A percentile compares a stretch with the other conserved stretches of the same genome.
These are phyloP conservation scores for Spizellomyces sp. DNA, from an alignment of 192 early-diverging fungal genomes.

Conservation along the genomic window DNA sequence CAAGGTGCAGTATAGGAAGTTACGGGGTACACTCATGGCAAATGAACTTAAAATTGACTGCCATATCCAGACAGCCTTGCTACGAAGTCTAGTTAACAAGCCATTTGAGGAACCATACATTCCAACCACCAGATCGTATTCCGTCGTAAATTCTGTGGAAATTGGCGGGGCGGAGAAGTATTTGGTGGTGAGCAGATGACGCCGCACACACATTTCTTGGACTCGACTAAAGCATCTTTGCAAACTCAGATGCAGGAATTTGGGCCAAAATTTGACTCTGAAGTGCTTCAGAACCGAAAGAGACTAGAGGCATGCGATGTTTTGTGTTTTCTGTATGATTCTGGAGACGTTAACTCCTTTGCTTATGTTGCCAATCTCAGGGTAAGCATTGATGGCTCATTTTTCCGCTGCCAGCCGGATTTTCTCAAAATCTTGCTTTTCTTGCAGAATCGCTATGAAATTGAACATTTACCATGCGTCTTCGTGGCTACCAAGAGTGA, in stretches of 20 bases:
- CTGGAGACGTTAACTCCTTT: slow-evolving; percentile 92
- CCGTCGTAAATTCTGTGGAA: slow-evolving; percentile 93
- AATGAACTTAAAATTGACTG: not conserved
- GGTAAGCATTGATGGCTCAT: slow-evolving; percentile 45
- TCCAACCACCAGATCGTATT: slow-evolving; percentile 72
- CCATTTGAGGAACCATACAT: slow-evolving; percentile 74
- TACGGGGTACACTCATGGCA: not conserved
- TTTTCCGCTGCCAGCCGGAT: not conserved
- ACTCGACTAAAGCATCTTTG: slow-evolving; percentile 5
- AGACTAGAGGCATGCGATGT: slow-evolving; percentile 88
- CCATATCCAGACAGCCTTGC: slow-evolving; percentile 66
- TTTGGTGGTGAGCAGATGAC: slow-evolving; percentile 66
- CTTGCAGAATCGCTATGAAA: slow-evolving; percentile 73
- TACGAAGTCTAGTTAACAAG: slow-evolving; percentile 86
- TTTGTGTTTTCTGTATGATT: slow-evolving; percentile 94
- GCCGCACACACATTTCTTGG: not conserved
- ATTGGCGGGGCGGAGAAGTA: slow-evolving; percentile 94
- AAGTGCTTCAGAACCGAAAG: slow-evolving; percentile 87
- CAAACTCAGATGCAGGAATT: slow-evolving; percentile 83
- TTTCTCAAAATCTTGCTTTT: slow-evolving; percentile 15
- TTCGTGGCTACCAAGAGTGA: slow-evolving; percentile 98
- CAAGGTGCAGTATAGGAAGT: slow-evolving; percentile 59
- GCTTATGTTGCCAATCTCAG: slow-evolving; percentile 82
- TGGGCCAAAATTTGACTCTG: slow-evolving; percentile 80
- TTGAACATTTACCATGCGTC: slow-evolving; percentile 82